Conservation (phyloP, 2,329 filamentous ascomycete genomes). For the Neurospora sp. region DNA sequence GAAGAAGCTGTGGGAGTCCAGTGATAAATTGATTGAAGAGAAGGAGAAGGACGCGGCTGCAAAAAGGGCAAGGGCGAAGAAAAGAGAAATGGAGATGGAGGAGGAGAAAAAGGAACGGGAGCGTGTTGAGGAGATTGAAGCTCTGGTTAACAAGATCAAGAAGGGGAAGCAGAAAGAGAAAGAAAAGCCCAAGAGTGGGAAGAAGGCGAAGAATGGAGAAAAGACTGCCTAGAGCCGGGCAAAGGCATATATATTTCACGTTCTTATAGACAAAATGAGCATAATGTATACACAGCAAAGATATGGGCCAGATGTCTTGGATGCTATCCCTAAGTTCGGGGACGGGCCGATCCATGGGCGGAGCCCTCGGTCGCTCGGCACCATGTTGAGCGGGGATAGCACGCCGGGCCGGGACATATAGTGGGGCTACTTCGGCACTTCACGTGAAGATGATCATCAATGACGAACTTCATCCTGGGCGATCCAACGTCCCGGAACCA, state of each 20-base stretch:
- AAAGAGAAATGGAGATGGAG: conserved; percentile 23
- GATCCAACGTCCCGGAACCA: neutral
- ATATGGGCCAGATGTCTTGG: neutral
- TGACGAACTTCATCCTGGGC: neutral
- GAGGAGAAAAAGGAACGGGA: conserved; percentile 25
- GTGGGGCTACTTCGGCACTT: conserved; percentile 11
- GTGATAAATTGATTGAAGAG: conserved; percentile 71
- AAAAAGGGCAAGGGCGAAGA: conserved; percentile 34
- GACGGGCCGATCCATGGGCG: neutral
- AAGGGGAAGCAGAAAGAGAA: conserved; percentile 27
- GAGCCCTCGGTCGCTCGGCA: neutral
- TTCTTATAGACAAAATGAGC: neutral
- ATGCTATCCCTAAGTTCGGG: neutral
- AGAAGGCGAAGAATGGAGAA: conserved; percentile 6
- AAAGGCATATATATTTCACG: conserved; percentile 6
- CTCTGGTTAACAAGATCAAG: conserved; percentile 35
- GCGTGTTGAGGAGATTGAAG: conserved; percentile 26
- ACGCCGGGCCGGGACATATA: neutral
- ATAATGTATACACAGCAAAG: neutral
- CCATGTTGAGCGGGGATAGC: neutral
- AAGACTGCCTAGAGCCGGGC: conserved; percentile 9
- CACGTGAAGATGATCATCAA: conserved; percentile 7
- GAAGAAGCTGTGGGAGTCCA: conserved; percentile 83
- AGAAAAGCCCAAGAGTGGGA: conserved; percentile 17
- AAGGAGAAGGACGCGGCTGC: conserved; percentile 71